phyloP scores from a whole-genome alignment of 2,329 filamentous ascomycete genomes.

The Paracoccidioides brasiliensis region DNA sequence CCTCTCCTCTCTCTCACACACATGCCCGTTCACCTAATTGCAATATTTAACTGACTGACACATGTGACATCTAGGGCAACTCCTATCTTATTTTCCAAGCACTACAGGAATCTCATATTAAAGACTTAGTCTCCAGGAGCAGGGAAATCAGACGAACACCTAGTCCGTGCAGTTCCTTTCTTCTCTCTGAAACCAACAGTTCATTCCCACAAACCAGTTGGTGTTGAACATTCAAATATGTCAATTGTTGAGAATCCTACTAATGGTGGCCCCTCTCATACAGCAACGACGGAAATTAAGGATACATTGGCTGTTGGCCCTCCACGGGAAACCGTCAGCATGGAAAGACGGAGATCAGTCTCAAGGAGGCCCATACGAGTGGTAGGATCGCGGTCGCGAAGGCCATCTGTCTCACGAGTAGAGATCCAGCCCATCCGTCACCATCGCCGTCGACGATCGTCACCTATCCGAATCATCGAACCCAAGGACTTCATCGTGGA shows the following conservation, averaged over 20 bases:
- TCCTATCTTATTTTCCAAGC: slow-evolving; percentile 73
- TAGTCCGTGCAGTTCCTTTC: slow-evolving; percentile 1
- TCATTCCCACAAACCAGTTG: not conserved
- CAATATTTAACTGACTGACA: slow-evolving; percentile 20
- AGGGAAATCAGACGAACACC: slow-evolving; percentile 42
- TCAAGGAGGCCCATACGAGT: slow-evolving; percentile 5
- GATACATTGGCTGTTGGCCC: not conserved
- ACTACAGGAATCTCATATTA: slow-evolving; percentile 79
- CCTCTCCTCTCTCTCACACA: not conserved
- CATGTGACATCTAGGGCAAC: slow-evolving; percentile 45
- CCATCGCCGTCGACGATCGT: slow-evolving; percentile 21
- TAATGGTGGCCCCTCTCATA: not conserved
- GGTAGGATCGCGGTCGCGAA: not conserved
- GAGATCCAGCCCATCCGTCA: not conserved
- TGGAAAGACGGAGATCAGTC: slow-evolving; percentile 21
- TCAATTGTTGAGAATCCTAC: not conserved
- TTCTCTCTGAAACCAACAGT: not conserved
- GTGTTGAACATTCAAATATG: not conserved
- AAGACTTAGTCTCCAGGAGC: slow-evolving; percentile 68
- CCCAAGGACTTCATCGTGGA: slow-evolving; percentile 26
- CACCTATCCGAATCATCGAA: slow-evolving; percentile 24
- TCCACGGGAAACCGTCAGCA: slow-evolving; percentile 12
- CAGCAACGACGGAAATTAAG: slow-evolving; percentile 1
- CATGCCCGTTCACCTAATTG: not conserved
- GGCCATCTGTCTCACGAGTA: slow-evolving; percentile 1